A percentile compares a stretch with the other conserved stretches of the same genome.
Conservation (phyloP, 192 early-diverging fungal genomes). For the Backusella psychrophila region DNA sequence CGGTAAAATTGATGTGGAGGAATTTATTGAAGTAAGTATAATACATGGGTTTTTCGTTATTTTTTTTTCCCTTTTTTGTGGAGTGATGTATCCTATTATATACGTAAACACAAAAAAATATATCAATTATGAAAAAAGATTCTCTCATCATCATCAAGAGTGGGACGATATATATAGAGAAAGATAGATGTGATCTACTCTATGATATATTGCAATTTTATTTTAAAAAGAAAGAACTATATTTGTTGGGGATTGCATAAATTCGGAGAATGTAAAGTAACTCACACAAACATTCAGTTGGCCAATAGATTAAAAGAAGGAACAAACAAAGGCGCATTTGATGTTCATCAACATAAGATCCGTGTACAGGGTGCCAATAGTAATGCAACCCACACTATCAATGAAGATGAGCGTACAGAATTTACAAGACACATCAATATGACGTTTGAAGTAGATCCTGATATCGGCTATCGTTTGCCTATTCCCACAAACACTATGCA, state of each 20-base stretch:
- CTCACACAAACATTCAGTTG: constrained; percentile 35
- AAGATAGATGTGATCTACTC: too few species aligned
- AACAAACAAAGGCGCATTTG: constrained; percentile 44
- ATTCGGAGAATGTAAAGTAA: not conserved
- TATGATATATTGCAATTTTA: too few species aligned
- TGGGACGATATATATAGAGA: too few species aligned
- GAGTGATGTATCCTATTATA: not conserved
- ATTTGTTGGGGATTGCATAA: not conserved
- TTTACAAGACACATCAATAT: constrained; percentile 96
- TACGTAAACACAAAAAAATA: not conserved
- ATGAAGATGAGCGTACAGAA: constrained; percentile 97
- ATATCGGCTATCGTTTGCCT: constrained; percentile 85
- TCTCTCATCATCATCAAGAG: not conserved
- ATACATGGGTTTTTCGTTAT: not conserved
- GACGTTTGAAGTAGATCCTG: constrained; percentile 73
- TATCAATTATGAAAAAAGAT: not conserved
- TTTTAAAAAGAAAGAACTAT: too few species aligned
- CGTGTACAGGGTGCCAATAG: constrained; percentile 80
- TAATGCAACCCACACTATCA: constrained; percentile 96
- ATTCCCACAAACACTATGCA: constrained; percentile 95
- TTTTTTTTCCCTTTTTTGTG: not conserved
- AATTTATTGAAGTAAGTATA: constrained; percentile 72
- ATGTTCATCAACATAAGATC: constrained; percentile 76
- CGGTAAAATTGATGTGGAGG: constrained; percentile 73
- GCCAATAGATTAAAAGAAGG: constrained; percentile 53